These are phyloP conservation scores for Friedmanniomyces simplex DNA, from an alignment of 495 filamentous ascomycete species.

Conservation along the genomic window DNA sequence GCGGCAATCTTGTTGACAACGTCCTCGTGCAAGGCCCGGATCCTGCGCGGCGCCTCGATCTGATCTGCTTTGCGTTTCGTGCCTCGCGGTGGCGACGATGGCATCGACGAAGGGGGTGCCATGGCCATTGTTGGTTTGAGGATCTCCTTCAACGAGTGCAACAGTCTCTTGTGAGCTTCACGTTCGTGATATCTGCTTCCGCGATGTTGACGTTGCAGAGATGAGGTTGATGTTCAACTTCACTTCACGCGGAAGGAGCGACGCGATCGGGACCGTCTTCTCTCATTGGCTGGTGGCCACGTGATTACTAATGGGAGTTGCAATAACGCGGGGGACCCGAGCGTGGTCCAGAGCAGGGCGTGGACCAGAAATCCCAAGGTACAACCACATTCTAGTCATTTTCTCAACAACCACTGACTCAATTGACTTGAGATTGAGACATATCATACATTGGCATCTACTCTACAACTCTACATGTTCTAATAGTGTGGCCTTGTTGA, in stretches of 20 bases:
- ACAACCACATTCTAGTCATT: too few species aligned
- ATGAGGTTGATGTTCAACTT: background rate
- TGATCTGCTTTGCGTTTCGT: conserved; percentile 55
- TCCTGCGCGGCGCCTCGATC: conserved; percentile 49
- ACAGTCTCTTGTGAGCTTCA: background rate
- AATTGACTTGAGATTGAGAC: too few species aligned
- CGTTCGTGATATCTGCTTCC: background rate
- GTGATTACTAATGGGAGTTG: too few species aligned
- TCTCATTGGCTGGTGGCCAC: background rate
- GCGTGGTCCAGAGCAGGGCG: too few species aligned
- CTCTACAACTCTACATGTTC: too few species aligned
- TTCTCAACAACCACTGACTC: too few species aligned
- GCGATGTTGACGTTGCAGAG: background rate
- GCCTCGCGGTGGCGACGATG: conserved; percentile 38
- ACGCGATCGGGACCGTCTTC: background rate
- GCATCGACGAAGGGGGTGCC: background rate
- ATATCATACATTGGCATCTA: too few species aligned
- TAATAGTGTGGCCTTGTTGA: too few species aligned
- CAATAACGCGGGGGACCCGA: too few species aligned
- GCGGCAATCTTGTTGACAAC: conserved; percentile 99
- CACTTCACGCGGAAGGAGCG: background rate
- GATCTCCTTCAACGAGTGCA: background rate
- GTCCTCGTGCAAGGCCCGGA: conserved; percentile 86
- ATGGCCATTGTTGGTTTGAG: background rate
- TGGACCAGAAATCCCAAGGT: too few species aligned